Percentiles rank a stretch among this genome's conserved stretches.
Conservation (phyloP, 768 basidiomycete genomes). For the Kwoniella dendrophila region DNA sequence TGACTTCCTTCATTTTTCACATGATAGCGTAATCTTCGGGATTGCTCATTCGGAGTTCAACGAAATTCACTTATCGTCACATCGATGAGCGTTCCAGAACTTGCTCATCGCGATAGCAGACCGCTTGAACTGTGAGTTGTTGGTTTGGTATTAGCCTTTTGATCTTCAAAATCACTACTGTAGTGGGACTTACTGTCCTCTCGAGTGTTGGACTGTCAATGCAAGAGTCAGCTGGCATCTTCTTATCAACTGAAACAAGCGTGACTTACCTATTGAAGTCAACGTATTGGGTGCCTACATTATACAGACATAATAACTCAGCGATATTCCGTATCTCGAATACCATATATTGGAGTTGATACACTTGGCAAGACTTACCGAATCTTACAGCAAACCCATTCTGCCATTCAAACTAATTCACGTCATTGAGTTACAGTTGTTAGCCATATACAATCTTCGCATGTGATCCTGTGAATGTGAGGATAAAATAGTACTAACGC, state of each 20-base stretch:
- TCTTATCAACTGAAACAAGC: neutral
- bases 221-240: neutral
- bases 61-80: neutral
- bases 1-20: too few relatives aligned
- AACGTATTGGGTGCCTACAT: slow-evolving; percentile 16
- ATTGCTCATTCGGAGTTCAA: neutral
- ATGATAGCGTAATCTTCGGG: too few relatives aligned
- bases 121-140: slow-evolving; percentile 30
- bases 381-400: slow-evolving; percentile 21
- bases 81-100: slow-evolving; percentile 30
- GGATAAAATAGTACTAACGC: neutral
- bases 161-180: neutral
- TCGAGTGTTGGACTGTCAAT: slow-evolving; percentile 19
- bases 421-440: too few relatives aligned
- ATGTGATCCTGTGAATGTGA: too few relatives aligned
- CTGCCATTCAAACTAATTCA: slow-evolving; percentile 24
- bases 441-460: too few relatives aligned
- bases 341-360: too few relatives aligned
- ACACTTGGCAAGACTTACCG: slow-evolving; percentile 6
- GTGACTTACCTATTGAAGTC: slow-evolving; percentile 21
- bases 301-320: neutral
- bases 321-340: neutral
- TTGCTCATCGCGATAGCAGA: slow-evolving; percentile 25
- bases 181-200: slow-evolving; percentile 14
- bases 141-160: too few relatives aligned